Base-by-base conservation (phyloP, 2,329 filamentous ascomycete genomes). In the Fusarium bulbicola region DNA sequence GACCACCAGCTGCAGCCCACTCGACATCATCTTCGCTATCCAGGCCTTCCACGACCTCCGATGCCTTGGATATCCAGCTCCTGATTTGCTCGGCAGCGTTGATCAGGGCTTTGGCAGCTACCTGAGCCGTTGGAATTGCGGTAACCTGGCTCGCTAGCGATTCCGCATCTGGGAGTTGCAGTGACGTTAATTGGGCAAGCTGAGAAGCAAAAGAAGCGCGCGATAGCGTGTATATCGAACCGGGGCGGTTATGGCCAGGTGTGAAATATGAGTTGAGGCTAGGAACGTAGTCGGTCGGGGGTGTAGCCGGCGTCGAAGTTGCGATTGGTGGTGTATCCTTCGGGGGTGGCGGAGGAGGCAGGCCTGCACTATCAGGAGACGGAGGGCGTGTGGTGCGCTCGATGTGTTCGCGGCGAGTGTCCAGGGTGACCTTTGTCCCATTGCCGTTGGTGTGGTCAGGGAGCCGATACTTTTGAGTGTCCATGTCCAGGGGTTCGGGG, bases 11-110 rank as follows among this genome's bases (percentile, higher is more conserved):
- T 4, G 95, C 95, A 5, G 96, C 95, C 96, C 96, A 99, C 81
- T 98, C 95, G 21, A 98, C 95, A 79, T 99, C 96, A 81, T 98
- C 96, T 72, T 98, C 95, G 59, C 95, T 95, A 80, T 98, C 95
- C 46, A 99, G 85, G 10, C 95, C 95, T 61, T 90, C 89, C 59
- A 99, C 91, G 37, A 98, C 95, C 77, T 97, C 94, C 1, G 92
- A 92, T 1, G 95, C 95, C 81, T 98, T 98, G 72, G 89, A 89
- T 79, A 98, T 97, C 96, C 96, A 99, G 78, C 92, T 92, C 72
- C 92, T 89, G 74, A 99, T 98, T 82, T 98, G 95, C 70, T 97
- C 94, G 9, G 95, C 94, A 16, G 95, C 94, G 74, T 93, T 93
- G 73, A 94, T 92, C 61, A 98, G 87, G 1, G 95, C 94, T 68